A percentile compares a stretch with the other conserved stretches of the same genome.
These are phyloP conservation scores for Aureobasidium uvarum DNA, from an alignment of 2,329 filamentous ascomycete genomes.

Conservation along the genomic window DNA sequence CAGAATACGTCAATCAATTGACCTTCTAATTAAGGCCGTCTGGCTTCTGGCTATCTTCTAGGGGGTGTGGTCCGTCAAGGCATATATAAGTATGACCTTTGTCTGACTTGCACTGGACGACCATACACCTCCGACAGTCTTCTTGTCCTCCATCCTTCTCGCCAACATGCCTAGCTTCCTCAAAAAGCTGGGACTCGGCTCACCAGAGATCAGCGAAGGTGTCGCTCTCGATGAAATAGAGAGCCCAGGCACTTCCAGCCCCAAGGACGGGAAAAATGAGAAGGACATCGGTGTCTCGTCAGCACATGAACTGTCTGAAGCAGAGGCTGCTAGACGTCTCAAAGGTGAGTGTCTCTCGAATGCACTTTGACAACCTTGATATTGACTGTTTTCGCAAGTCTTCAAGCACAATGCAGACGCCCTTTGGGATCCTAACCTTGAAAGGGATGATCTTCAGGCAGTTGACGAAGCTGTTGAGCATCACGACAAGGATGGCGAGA, in stretches of 20 bases:
- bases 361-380: neutral
- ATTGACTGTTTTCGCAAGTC: neutral
- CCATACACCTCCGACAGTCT: neutral
- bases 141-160: neutral
- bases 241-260: slow-evolving; percentile 1
- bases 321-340: slow-evolving; percentile 6
- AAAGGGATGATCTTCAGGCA: slow-evolving; percentile 44
- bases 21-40: slow-evolving; percentile 3
- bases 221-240: slow-evolving; percentile 3
- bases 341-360: neutral
- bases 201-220: slow-evolving; percentile 6
- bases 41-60: neutral
- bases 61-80: neutral
- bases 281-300: neutral
- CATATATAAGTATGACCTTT: neutral
- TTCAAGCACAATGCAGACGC: slow-evolving; percentile 13
- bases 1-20: neutral
- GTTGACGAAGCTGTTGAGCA: slow-evolving; percentile 58
- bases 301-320: slow-evolving; percentile 3
- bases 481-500: slow-evolving; percentile 55
- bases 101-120: neutral
- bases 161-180: slow-evolving; percentile 7
- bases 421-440: slow-evolving; percentile 18
- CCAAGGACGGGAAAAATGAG: neutral
- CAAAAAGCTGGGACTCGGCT: slow-evolving; percentile 10